phyloP scores from a whole-genome alignment of 768 basidiomycete species.

The Rhodotorula sphaerocarpa region DNA sequence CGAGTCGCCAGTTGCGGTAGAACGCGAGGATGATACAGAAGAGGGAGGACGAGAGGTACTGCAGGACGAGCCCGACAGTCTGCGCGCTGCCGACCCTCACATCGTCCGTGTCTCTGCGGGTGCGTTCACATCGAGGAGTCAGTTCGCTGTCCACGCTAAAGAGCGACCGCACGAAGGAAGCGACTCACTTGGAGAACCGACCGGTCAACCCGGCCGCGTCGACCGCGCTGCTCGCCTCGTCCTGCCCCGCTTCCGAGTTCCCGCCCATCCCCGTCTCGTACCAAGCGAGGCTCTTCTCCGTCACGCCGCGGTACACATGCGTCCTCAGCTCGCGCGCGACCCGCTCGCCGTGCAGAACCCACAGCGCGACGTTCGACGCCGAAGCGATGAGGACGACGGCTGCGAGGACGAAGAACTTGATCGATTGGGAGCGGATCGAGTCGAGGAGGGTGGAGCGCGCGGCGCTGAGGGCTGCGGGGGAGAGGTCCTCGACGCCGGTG shows the following conservation, averaged over 20 bases:
- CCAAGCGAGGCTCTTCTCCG: slow-evolving; percentile 72
- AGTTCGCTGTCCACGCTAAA: neutral
- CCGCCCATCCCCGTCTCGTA: slow-evolving; percentile 67
- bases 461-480: neutral
- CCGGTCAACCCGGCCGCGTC: slow-evolving; percentile 90
- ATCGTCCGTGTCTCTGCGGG: slow-evolving; percentile 83
- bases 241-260: slow-evolving; percentile 46
- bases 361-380: slow-evolving; percentile 57
- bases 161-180: slow-evolving; percentile 12
- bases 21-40: slow-evolving; percentile 77
- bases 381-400: slow-evolving; percentile 60
- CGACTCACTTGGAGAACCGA: slow-evolving; percentile 67
- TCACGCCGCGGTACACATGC: slow-evolving; percentile 61
- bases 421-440: slow-evolving; percentile 36
- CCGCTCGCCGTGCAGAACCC: slow-evolving; percentile 80
- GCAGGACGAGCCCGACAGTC: slow-evolving; percentile 66
- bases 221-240: slow-evolving; percentile 48
- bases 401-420: slow-evolving; percentile 53
- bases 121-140: neutral
- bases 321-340: slow-evolving; percentile 62
- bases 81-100: slow-evolving; percentile 76
- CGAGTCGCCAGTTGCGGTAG: slow-evolving; percentile 66
- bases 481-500: slow-evolving; percentile 29
- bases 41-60: slow-evolving; percentile 69
- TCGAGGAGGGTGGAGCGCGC: slow-evolving; percentile 22